phyloP scores from a whole-genome alignment of 352 stramenopile genomes.

The Phytophthora parvispora region DNA sequence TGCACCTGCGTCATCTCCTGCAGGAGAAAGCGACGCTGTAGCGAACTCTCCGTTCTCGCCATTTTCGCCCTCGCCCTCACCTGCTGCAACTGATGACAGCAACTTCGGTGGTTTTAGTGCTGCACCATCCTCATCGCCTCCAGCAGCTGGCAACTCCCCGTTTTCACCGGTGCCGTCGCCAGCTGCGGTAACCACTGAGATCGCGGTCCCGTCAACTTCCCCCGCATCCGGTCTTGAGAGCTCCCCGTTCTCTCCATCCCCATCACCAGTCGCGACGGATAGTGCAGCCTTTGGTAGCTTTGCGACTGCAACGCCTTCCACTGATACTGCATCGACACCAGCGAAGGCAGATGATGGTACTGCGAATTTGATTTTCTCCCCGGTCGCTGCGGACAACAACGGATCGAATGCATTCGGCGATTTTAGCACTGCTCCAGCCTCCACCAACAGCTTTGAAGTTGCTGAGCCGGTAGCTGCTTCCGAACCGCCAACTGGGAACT shows the following conservation, averaged over 20 bases:
- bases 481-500: slow-evolving; percentile 15
- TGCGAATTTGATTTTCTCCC: slow-evolving; percentile 1
- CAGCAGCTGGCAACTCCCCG: slow-evolving; percentile 1
- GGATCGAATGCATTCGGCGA: slow-evolving; percentile 17
- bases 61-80: slow-evolving; percentile 32
- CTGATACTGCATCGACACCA: neutral
- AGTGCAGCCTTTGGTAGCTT: slow-evolving; percentile 35
- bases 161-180: slow-evolving; percentile 22
- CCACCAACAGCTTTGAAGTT: neutral
- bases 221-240: slow-evolving; percentile 7
- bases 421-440: slow-evolving; percentile 18
- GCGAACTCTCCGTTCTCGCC: slow-evolving; percentile 26
- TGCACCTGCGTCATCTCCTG: slow-evolving; percentile 1
- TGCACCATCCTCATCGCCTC: slow-evolving; percentile 11
- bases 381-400: neutral
- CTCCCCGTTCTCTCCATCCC: slow-evolving; percentile 19
- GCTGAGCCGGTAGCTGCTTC: neutral
- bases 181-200: slow-evolving; percentile 12
- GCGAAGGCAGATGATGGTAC: neutral
- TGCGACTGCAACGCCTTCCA: slow-evolving; percentile 12
- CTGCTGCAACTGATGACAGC: slow-evolving; percentile 17
- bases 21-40: neutral
- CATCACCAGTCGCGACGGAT: slow-evolving; percentile 7
- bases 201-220: neutral
- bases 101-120: slow-evolving; percentile 28